phyloP scores from a whole-genome alignment of 805 yeast genomes.

The Metschnikowia anglica region DNA sequence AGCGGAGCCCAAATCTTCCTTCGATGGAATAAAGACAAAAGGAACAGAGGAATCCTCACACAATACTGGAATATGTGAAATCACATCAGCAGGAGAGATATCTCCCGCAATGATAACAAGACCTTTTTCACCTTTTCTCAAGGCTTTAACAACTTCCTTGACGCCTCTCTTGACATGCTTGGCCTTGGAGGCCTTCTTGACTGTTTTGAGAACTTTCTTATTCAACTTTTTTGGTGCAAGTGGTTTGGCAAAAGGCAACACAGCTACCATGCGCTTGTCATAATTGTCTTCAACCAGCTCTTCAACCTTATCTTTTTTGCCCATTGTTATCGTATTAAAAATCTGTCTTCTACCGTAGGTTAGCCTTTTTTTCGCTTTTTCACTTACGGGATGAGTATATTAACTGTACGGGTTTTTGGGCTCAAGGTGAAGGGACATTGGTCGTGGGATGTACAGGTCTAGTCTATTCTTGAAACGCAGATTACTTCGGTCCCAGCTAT shows the following conservation, averaged over 20 bases:
- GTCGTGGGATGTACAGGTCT: no score
- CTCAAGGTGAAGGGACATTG: no score
- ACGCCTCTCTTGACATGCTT: slow-evolving; percentile 99
- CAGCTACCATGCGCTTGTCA: slow-evolving; percentile 87
- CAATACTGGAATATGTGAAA: slow-evolving; percentile 94
- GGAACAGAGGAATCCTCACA: slow-evolving; percentile 95
- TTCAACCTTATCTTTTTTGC: slow-evolving; percentile 45
- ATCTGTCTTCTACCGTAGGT: background rate
- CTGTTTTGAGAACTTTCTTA: slow-evolving; percentile 92
- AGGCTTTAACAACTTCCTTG: slow-evolving; percentile 96
- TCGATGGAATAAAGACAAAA: slow-evolving; percentile 90
- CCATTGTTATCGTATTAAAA: slow-evolving; percentile 27
- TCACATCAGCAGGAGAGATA: slow-evolving; percentile 95
- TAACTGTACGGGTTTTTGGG: slow-evolving; percentile 12
- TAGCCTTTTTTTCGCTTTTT: slow-evolving; percentile 5
- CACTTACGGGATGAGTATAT: slow-evolving; percentile 8
- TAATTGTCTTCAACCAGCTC: slow-evolving; percentile 70
- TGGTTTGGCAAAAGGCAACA: slow-evolving; percentile 89
- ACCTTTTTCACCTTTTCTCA: slow-evolving; percentile 98
- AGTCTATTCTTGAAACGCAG: no score
- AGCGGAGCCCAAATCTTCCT: slow-evolving; percentile 97
- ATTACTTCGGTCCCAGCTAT: no score
- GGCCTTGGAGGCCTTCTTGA: slow-evolving; percentile 96
- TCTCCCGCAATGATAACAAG: slow-evolving; percentile 96
- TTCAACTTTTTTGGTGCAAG: slow-evolving; percentile 93